phyloP scores from a whole-genome alignment of 73 alveolate genomes.

The Tetrahymena elliotti region DNA sequence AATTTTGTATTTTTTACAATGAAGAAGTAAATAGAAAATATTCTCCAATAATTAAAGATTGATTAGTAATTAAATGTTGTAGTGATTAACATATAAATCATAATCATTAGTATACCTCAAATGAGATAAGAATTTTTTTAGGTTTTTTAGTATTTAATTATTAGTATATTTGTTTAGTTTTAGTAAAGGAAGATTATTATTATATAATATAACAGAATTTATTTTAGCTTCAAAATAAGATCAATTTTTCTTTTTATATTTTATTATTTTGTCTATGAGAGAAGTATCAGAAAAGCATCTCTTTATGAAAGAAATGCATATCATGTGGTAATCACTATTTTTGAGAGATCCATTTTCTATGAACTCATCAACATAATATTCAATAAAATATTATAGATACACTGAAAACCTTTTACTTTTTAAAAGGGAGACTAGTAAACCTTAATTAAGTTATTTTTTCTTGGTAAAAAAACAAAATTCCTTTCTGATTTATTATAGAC shows the following conservation, averaged over 20 bases:
- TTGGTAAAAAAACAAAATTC: background rate
- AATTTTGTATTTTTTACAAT: background rate
- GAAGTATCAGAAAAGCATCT: background rate
- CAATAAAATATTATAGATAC: background rate
- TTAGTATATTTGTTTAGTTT: too few species aligned
- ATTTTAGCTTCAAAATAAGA: too few species aligned
- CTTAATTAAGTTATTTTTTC: background rate
- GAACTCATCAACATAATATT: background rate
- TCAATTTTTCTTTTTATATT: background rate
- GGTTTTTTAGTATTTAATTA: too few species aligned
- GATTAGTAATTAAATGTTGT: too few species aligned
- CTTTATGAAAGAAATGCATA: background rate
- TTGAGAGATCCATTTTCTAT: background rate
- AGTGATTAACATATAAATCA: too few species aligned
- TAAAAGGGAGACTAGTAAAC: background rate
- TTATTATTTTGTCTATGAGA: background rate
- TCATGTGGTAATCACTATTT: background rate
- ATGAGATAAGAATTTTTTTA: too few species aligned
- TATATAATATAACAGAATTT: too few species aligned
- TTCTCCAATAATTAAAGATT: too few species aligned
- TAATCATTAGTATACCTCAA: too few species aligned
- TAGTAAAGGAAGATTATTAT: too few species aligned
- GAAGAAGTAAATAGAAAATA: too few species aligned
- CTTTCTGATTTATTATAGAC: background rate
- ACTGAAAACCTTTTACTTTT: background rate